Base-by-base conservation (phyloP, 2,329 filamentous ascomycete species). In the Rhexocercosporidium sp. region DNA sequence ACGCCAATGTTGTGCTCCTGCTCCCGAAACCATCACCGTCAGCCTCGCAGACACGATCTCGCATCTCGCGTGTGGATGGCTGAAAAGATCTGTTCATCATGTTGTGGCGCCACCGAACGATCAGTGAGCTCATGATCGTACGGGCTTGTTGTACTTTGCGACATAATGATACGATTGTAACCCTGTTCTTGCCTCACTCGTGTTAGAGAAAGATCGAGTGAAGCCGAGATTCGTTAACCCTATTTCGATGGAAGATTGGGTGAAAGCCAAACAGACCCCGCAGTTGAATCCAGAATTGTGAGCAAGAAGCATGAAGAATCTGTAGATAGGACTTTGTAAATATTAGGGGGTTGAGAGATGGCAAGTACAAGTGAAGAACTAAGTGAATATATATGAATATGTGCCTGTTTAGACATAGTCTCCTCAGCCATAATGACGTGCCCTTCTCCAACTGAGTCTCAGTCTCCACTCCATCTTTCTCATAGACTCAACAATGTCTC, bases 1-100 rank as follows among this genome's bases (percentile, higher is more conserved):
- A 89, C 64, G 78, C 83, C 0, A 83, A 88, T 49, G 82, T 89
- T 1, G 83, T 89, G 0, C 79, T 85, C 3, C 84, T 84, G 29
- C 79, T 91, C 0, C 83, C 7, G 84, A 82, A 0, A 85, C 82
- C 0, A 80, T 86, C 9, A 85, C 83, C 0, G 82, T 86, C 34
- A 86, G 86, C 61, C 81, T 83, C 0, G 82, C 81, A 7, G 84
- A 86, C 70, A 80, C 83, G 0, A 70, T 86, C 41, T 82, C 81
- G 3, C 81, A 82, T 20, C 71, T 86, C 12, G 85, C 84, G 0
- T 83, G 82, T 2, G 82, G 82, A 0, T 82, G 82, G 59, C 74
- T 83, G 29, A 82, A 82, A 72, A 81, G 79, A 0, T 80, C 78
- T 0, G 74, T 83, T 0, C 81, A 82, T 70, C 73, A 81, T 2